These are phyloP conservation scores for Boechera retrofracta DNA, from an alignment of 345 rosid genomes.

Conservation along the genomic window DNA sequence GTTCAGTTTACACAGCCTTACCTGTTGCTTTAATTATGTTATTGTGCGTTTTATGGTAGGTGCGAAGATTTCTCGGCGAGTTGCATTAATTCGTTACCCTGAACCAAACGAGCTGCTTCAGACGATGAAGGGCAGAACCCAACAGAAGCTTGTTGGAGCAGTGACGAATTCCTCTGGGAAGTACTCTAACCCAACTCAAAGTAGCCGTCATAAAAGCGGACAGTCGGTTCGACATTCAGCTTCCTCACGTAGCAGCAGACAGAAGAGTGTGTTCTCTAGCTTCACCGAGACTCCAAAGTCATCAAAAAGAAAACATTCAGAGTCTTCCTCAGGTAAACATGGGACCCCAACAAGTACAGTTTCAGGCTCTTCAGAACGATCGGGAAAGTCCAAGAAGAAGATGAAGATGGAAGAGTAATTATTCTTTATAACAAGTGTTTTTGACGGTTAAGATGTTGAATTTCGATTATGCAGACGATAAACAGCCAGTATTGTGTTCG, in stretches of 20 bases:
- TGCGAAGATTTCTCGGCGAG: conserved; percentile 65
- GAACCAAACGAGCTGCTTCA: conserved; percentile 66
- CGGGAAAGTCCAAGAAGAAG: conserved; percentile 43
- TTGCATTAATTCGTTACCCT: conserved; percentile 64
- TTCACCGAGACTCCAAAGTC: conserved; percentile 49
- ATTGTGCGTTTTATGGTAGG: conserved; percentile 46
- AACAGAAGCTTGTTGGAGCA: conserved; percentile 47
- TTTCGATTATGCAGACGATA: neutral
- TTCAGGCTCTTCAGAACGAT: conserved; percentile 50
- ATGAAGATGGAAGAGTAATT: conserved; percentile 42
- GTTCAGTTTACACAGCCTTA: neutral
- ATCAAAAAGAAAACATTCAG: conserved; percentile 47
- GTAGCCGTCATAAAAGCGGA: conserved; percentile 46
- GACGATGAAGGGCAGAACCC: conserved; percentile 25
- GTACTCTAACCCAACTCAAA: conserved; percentile 42
- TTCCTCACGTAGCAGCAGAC: conserved; percentile 55
- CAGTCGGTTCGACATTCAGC: conserved; percentile 42
- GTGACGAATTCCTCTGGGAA: conserved; percentile 48
- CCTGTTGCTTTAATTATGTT: neutral
- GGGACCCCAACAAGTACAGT: conserved; percentile 21
- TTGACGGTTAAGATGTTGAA: conserved; percentile 10
- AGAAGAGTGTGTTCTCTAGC: conserved; percentile 46
- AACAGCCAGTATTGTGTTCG: conserved; percentile 17
- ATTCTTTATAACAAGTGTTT: conserved; percentile 5
- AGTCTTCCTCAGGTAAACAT: conserved; percentile 36